Conservation (phyloP, 225 moss, liverwort and hornwort species). For the Physcomitrium patens region DNA sequence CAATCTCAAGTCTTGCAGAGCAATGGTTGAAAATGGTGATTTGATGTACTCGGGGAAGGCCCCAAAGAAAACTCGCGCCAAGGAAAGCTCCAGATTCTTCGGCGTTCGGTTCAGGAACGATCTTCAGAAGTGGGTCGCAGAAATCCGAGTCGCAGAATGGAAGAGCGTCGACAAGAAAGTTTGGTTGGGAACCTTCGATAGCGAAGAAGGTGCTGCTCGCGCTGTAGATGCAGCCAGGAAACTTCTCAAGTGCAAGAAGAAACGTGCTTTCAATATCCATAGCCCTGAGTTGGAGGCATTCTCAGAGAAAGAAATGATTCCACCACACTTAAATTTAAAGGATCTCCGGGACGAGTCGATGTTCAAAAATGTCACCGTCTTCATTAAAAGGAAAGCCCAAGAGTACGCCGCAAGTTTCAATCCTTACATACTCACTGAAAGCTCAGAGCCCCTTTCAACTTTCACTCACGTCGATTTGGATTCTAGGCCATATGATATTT, state of each 20-base stretch:
- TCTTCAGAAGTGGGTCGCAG: conserved; percentile 41
- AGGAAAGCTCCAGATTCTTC: conserved; percentile 38
- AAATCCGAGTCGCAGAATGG: conserved; percentile 47
- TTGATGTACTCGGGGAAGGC: background rate
- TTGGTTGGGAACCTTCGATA: conserved; percentile 44
- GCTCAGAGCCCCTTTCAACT: too few species aligned
- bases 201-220: conserved; percentile 14
- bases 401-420: conserved; percentile 20
- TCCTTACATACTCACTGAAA: background rate
- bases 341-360: conserved; percentile 13
- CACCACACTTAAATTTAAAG: conserved; percentile 19
- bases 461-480: too few species aligned
- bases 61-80: conserved; percentile 26
- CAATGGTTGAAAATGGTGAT: background rate
- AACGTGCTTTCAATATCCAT: conserved; percentile 13
- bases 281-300: conserved; percentile 26
- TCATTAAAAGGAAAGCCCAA: conserved; percentile 26
- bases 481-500: too few species aligned
- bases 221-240: conserved; percentile 32
- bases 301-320: conserved; percentile 17
- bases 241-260: conserved; percentile 38
- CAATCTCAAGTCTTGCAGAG: background rate
- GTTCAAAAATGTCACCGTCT: conserved; percentile 37
- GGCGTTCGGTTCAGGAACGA: conserved; percentile 46
- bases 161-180: conserved; percentile 39